Conservation (phyloP, 2,329 filamentous ascomycete species). For the Fusarium algeriense region DNA sequence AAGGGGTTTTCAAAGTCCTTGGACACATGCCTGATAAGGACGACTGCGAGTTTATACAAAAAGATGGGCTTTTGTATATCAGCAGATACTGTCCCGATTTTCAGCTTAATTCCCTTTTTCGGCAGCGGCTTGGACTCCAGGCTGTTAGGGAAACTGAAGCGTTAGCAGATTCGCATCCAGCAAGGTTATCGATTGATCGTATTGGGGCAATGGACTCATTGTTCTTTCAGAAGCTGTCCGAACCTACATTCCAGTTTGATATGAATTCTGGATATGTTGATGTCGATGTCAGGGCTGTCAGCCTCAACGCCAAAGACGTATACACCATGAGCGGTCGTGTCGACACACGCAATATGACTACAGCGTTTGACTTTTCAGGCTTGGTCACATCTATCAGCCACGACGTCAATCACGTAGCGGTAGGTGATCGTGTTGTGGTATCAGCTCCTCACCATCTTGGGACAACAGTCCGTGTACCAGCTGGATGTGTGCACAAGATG, state of each 20-base stretch:
- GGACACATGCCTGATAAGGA: not conserved
- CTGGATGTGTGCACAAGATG: not conserved
- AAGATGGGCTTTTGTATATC: not conserved
- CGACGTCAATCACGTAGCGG: not conserved
- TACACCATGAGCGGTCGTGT: not conserved
- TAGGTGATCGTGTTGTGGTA: not conserved
- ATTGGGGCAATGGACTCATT: not conserved
- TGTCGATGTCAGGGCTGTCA: not conserved
- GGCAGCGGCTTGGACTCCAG: not conserved
- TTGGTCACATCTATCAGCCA: not conserved
- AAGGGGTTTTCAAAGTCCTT: not conserved
- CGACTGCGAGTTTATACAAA: not conserved
- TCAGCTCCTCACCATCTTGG: not conserved
- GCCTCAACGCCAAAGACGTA: not conserved
- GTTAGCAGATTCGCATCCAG: not conserved
- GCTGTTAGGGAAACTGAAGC: not conserved
- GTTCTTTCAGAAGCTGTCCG: not conserved
- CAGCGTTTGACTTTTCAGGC: not conserved
- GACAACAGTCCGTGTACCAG: not conserved
- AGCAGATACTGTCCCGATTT: not conserved
- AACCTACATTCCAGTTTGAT: fast-evolving
- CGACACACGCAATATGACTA: not conserved
- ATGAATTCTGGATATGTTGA: not conserved
- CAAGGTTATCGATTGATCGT: not conserved
- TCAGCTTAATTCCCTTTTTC: not conserved